phyloP scores from a whole-genome alignment of 2,329 filamentous ascomycete genomes.

The Aspergillus latus region DNA sequence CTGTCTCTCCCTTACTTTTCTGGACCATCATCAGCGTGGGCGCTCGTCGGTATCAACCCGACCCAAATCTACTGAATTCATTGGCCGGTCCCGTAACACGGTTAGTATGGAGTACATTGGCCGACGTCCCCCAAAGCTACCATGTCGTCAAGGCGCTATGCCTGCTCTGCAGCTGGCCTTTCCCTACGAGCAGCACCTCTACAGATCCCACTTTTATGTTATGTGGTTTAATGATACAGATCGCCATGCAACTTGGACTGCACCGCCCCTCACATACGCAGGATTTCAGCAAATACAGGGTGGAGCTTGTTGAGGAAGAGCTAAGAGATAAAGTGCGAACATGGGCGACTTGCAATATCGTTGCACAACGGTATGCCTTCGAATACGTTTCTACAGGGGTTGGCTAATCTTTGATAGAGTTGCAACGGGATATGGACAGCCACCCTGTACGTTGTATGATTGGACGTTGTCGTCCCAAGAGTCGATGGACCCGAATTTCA shows the following conservation, averaged over 20 bases:
- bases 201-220: slow-evolving; percentile 66
- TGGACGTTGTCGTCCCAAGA: slow-evolving; percentile 54
- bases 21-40: slow-evolving; percentile 66
- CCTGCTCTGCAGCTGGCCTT: slow-evolving; percentile 64
- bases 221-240: slow-evolving; percentile 65
- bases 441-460: slow-evolving; percentile 61
- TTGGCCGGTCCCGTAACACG: slow-evolving; percentile 55
- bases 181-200: slow-evolving; percentile 63
- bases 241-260: slow-evolving; percentile 66
- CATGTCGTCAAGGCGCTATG: slow-evolving; percentile 65
- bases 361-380: slow-evolving; percentile 59
- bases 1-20: slow-evolving; percentile 63
- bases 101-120: slow-evolving; percentile 62
- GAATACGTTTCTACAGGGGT: neutral
- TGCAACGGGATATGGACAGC: slow-evolving; percentile 68
- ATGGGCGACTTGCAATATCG: slow-evolving; percentile 68
- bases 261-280: slow-evolving; percentile 65
- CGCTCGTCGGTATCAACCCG: slow-evolving; percentile 58
- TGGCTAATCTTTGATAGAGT: slow-evolving; percentile 46
- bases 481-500: slow-evolving; percentile 46
- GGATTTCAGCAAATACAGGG: slow-evolving; percentile 52
- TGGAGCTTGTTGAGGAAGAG: slow-evolving; percentile 61
- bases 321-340: slow-evolving; percentile 64
- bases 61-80: slow-evolving; percentile 55
- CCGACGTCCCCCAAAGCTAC: slow-evolving; percentile 62